Evolutionary conservation across 2,329 filamentous ascomycete genomes (phyloP).

Genomic region (Penicillium fuscoglaucum): DNA sequence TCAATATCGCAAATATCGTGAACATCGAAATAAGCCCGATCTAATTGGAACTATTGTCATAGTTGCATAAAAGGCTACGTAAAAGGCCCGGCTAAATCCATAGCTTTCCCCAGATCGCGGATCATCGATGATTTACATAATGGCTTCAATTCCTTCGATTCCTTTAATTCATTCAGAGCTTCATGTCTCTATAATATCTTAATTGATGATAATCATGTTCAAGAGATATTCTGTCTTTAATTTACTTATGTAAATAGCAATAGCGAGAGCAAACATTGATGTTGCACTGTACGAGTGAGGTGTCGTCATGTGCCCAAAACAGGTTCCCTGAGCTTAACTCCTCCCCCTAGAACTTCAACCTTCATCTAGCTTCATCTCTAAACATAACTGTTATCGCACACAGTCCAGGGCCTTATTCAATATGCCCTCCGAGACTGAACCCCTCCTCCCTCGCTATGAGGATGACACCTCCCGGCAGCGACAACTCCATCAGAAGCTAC

Average conservation of each 20-base stretch:
- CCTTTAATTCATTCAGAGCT: neutral
- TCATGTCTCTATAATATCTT: neutral
- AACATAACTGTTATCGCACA: neutral
- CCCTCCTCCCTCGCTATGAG: slow-evolving; percentile 71
- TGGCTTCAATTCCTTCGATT: neutral
- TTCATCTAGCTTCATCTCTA: neutral
- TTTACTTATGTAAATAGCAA: neutral
- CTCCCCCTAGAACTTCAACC: neutral
- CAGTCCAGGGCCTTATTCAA: slow-evolving; percentile 3
- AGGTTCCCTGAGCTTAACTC: slow-evolving; percentile 5
- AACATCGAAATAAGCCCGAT: neutral
- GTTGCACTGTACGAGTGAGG: neutral
- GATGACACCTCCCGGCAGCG: slow-evolving; percentile 79
- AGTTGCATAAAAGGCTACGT: neutral
- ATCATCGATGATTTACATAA: neutral
- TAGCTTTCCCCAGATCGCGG: slow-evolving; percentile 12
- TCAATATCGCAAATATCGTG: neutral
- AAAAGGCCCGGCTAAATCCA: slow-evolving; percentile 1
- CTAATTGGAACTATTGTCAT: neutral
- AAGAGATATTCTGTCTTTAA: neutral
- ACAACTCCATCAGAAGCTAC: slow-evolving; percentile 81
- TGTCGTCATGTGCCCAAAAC: slow-evolving; percentile 16
- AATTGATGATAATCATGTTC: too few species aligned
- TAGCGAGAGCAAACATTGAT: neutral
- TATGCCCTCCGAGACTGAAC: slow-evolving; percentile 64